Base-by-base conservation (phyloP, 106 monocot species). In the Dendrobium catenatum region DNA sequence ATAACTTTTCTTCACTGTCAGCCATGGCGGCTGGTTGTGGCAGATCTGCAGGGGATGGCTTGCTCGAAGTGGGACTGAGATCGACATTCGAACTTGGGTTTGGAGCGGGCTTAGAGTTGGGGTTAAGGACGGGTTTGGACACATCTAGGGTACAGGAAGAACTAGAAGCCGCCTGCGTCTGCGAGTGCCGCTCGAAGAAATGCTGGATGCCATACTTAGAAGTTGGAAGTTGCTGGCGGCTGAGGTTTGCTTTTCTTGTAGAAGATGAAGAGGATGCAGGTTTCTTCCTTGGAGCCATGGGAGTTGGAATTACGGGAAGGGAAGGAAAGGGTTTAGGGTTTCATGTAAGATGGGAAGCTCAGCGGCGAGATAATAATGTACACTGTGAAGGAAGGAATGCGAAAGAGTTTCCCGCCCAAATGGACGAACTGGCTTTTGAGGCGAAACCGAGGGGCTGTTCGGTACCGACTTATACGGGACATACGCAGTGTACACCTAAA, bases 191-290 rank as follows among this genome's bases (percentile, higher is more conserved):
- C 81, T 95, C 99, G 87, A 99, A 99, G 85, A 99, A 95, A 77
- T 99, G 99, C 82, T 93, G 99, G 81, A 99, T 99, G 42, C 99
- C 95, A 78, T 90, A 99, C 87, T 93, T 99, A 58, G 99, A 80
- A 0, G 95, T 85, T 83, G 93, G 93, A 37, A 91, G 91, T 4
- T 79, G 83, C 66, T 89, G 89, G 61, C 77, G 33, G 48, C 9
- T 58, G 59, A 82, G 76, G 80, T 78, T 86, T 9, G 95, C 43
- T 64, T 91, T 95, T 77, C 78, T 95, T 0, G 87, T 70, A 44
- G 86, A 58, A 19, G 84, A 79, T 41, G 83, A 84, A n/a, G 84
- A 75, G 10, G 86, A 83, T 42, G 88, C 47, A 6, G 70, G 9
- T 68, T 82, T 80, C 89, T 93, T 99, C 82, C 89, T 85, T 24